These are phyloP conservation scores for Trichaptum fuscoviolaceum DNA, from an alignment of 768 basidiomycete genomes.

Conservation along the genomic window DNA sequence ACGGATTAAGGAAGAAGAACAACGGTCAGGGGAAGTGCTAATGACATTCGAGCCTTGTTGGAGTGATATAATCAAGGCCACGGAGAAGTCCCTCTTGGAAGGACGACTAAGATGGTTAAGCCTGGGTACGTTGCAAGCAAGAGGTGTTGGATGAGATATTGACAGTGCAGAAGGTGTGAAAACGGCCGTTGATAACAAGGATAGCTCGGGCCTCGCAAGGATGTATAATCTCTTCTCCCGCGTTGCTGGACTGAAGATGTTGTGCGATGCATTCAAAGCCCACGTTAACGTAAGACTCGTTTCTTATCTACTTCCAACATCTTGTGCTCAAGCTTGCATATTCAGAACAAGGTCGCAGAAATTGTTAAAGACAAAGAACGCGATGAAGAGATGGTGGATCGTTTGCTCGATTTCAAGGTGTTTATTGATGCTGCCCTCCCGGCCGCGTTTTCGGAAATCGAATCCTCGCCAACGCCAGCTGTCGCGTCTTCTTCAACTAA, in stretches of 20 bases:
- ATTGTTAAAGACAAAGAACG: slow-evolving; percentile 58
- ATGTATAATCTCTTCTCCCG: slow-evolving; percentile 63
- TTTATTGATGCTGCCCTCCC: slow-evolving; percentile 47
- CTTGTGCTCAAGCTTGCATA: slow-evolving; percentile 2
- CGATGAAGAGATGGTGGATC: slow-evolving; percentile 77
- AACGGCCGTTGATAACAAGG: slow-evolving; percentile 42
- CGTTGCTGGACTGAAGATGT: slow-evolving; percentile 45
- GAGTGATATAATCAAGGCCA: slow-evolving; percentile 43
- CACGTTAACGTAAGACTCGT: slow-evolving; percentile 47
- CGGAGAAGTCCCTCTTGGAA: slow-evolving; percentile 48
- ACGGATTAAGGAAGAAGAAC: slow-evolving; percentile 52
- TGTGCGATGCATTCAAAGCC: slow-evolving; percentile 57
- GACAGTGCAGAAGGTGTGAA: slow-evolving; percentile 40
- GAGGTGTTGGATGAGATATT: background rate
- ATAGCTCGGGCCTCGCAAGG: slow-evolving; percentile 35
- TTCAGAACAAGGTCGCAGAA: slow-evolving; percentile 48
- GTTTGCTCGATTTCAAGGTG: slow-evolving; percentile 62
- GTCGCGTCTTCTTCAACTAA: background rate
- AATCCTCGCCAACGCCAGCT: slow-evolving; percentile 10
- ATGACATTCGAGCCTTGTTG: slow-evolving; percentile 38
- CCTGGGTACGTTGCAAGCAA: slow-evolving; percentile 28
- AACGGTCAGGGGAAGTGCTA: slow-evolving; percentile 47
- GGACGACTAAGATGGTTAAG: slow-evolving; percentile 38
- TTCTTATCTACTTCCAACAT: background rate
- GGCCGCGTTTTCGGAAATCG: slow-evolving; percentile 46